Base-by-base conservation (phyloP, 495 filamentous ascomycete genomes). In the Lasiosphaeris hirsuta region DNA sequence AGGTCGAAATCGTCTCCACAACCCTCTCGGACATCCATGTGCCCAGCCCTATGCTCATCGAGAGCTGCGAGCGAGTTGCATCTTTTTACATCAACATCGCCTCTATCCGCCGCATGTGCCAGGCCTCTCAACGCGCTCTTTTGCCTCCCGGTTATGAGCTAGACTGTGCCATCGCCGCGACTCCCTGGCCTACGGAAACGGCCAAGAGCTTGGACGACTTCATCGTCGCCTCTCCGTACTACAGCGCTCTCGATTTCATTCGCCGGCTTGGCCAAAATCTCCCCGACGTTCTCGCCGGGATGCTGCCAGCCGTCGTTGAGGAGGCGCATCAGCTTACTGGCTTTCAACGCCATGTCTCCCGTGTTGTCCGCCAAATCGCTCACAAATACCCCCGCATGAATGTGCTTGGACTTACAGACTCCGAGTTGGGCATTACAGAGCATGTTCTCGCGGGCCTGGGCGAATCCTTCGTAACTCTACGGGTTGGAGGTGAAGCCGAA, bases 331-430 rank as follows among this genome's bases (percentile, higher is more conserved):
- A 72, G 23, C 51, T 74, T 13, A 44, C 55, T 3, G 49, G 23
- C 4, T 73, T 72, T 44, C 68, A 72, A 38, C 55, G 54, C 5
- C 69, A 76, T 30, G 33, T 78, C 4, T 65, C 69, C 10, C 66
- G 71, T 1, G 63, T 77, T 8, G 64, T 66, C 15, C 57, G 58
- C 39, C 76, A 79, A 57, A 72, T 78, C 13, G 59, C 62, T 0
- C 75, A 79, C 67, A 68, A 69, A 37, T 73, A 74, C 33, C 67
- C 76, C 7, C 60, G 54, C 7, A 75, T 77, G 73, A 67, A 72
- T n/a, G 69, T 79, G 33, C 65, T 79, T 9, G 67, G 63, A 0
- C 42, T 78, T 8, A 64, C 66, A 5, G 70, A 66, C 23, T 51
- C 62, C 1, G 65, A 68, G 7, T 9, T 63, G 15, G 63, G 62